Evolutionary conservation across 805 yeast genomes (phyloP).

Genomic region (Cyberlindnera misumaiensis): DNA sequence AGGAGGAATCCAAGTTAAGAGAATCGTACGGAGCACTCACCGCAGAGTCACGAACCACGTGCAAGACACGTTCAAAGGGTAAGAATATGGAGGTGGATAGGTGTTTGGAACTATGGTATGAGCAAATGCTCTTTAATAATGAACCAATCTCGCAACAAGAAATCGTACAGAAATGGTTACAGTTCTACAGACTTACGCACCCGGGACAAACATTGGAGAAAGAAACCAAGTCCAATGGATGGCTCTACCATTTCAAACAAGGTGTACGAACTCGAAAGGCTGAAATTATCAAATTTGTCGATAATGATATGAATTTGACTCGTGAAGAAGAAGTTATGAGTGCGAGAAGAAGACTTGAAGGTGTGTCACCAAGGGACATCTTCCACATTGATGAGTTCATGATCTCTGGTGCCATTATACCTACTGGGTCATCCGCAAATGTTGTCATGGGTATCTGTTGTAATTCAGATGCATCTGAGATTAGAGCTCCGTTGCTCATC

Average conservation of each 20-base stretch:
- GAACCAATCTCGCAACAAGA: conserved; percentile 23
- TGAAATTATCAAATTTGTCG: conserved; percentile 23
- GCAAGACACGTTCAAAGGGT: conserved; percentile 10
- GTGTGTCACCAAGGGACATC: conserved; percentile 21
- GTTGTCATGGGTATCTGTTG: conserved; percentile 16
- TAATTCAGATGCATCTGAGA: conserved; percentile 16
- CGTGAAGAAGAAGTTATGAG: conserved; percentile 13
- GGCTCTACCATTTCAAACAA: conserved; percentile 34
- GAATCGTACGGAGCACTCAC: conserved; percentile 21
- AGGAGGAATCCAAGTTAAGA: conserved; percentile 27
- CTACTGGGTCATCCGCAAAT: conserved; percentile 7
- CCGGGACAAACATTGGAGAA: conserved; percentile 4
- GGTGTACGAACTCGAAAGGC: conserved; percentile 24
- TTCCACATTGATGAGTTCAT: conserved; percentile 33
- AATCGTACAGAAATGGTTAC: conserved; percentile 25
- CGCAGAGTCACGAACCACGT: conserved; percentile 20
- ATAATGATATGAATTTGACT: conserved; percentile 1
- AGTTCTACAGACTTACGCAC: conserved; percentile 15
- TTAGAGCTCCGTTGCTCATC: conserved; percentile 13
- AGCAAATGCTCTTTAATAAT: conserved; percentile 28
- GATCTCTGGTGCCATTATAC: conserved; percentile 17
- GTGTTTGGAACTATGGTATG: conserved; percentile 31
- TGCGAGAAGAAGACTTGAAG: conserved; percentile 12
- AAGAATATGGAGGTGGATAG: conserved; percentile 28
- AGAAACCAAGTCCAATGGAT: conserved; percentile 28